Evolutionary conservation across 2,329 filamentous ascomycete genomes (phyloP), one percentile per base, ranked within the genome.

Genomic region (Pestalotiopsis fici): DNA sequence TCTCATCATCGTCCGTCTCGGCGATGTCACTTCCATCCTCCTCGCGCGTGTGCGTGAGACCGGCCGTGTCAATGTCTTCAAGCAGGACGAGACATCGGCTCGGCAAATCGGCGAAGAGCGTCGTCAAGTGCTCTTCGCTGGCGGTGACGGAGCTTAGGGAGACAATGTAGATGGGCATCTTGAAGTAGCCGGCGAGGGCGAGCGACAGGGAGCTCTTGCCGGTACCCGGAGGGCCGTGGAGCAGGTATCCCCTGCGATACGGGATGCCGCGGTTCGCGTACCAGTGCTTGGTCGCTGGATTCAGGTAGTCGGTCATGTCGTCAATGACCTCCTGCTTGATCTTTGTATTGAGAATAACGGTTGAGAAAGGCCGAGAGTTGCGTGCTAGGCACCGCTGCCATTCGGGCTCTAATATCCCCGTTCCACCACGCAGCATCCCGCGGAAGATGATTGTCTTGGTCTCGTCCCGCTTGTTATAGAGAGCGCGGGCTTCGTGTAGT

Each of bases 201-300:
- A 93, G 85, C 70, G 88, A 90, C 1, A 94, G 83, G 59, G 89
- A 92, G 57, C 89, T 92, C 78, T 95, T 96, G 15, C 93, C 93
- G 0, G 92, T 95, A 0, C 93, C 93, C 0, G 93, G 93, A 0
- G 93, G 93, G 0, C 94, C 94, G 70, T 95, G 85, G 18, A 97
- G 88, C 0, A 97, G 86, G 74, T 96, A 97, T 0, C 94, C 94
- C 4, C 94, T 86, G 15, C 94, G 88, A 76, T 97, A 97, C 0
- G 94, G 94, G 35, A 97, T 95, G 0, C 94, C 94, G 6, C 93
- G 87, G 71, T 93, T 91, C 0, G 90, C 86, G 76, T 97, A 97
- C 93, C 93, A 97, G n/a, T 89, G 84, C 57, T 87, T 83, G 0
- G 89, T 91, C 13, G 82, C 78, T 0, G 88, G 88, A 69, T 88